Conservation (phyloP, 306 rosid species). For the Hippophae tibetana region DNA sequence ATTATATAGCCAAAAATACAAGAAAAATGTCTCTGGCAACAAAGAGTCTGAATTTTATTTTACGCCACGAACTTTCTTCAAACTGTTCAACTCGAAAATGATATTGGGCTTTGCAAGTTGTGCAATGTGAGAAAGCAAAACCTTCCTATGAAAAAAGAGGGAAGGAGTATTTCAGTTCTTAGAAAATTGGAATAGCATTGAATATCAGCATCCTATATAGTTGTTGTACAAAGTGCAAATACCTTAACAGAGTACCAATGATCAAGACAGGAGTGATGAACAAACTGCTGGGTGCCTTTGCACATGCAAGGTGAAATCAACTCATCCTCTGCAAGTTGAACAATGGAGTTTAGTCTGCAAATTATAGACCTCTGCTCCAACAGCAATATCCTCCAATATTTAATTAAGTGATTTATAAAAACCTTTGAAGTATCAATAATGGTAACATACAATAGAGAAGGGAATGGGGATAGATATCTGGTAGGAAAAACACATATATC, state of each 20-base stretch:
- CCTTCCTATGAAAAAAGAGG: constrained; percentile 60
- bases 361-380: constrained; percentile 2
- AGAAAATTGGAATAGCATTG: neutral
- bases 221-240: constrained; percentile 7
- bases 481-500: too few species aligned
- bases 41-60: constrained; percentile 75
- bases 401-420: too few species aligned
- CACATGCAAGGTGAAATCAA: constrained; percentile 98
- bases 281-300: constrained; percentile 99
- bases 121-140: constrained; percentile 96
- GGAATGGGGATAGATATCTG: too few species aligned
- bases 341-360: constrained; percentile 10
- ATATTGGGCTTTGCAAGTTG: constrained; percentile 97
- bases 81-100: constrained; percentile 67
- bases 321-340: constrained; percentile 55
- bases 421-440: too few species aligned
- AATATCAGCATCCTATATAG: neutral
- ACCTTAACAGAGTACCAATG: constrained; percentile 99
- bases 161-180: too few species aligned
- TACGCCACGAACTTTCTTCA: constrained; percentile 92
- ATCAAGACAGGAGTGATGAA: constrained; percentile 94
- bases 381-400: neutral
- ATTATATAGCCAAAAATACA: constrained; percentile 87
- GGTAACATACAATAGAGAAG: neutral
- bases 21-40: constrained; percentile 98